phyloP scores from a whole-genome alignment of 768 basidiomycete species.

The Pisolithus orientalis region DNA sequence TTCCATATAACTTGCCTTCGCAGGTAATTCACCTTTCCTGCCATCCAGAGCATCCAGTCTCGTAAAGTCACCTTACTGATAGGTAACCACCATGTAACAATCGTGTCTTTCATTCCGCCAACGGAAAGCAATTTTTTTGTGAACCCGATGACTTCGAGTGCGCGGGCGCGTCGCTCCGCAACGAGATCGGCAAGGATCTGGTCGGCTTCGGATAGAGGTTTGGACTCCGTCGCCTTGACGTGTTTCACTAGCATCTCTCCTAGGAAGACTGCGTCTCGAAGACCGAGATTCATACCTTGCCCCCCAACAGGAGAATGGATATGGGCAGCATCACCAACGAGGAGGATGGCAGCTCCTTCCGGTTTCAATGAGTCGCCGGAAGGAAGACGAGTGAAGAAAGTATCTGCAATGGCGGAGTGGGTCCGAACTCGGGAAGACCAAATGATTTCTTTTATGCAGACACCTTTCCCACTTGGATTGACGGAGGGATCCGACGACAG shows the following conservation, averaged over 20 bases:
- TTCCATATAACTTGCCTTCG: conserved; percentile 16
- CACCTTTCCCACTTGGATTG: conserved; percentile 24
- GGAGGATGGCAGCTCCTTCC: conserved; percentile 16
- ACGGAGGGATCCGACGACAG: conserved; percentile 30
- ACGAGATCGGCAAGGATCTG: conserved; percentile 32
- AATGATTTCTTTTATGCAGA: conserved; percentile 30
- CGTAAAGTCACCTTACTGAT: conserved; percentile 21
- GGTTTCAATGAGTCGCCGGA: background rate
- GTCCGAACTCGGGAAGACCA: conserved; percentile 46
- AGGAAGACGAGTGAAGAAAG: conserved; percentile 28
- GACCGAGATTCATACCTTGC: conserved; percentile 54
- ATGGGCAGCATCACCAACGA: conserved; percentile 45
- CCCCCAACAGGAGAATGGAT: conserved; percentile 52
- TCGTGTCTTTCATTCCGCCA: conserved; percentile 17
- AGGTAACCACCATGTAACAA: conserved; percentile 18
- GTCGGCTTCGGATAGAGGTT: conserved; percentile 18
- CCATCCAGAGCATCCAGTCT: conserved; percentile 16
- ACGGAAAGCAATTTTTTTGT: conserved; percentile 30
- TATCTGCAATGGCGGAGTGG: conserved; percentile 38
- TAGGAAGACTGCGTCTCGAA: conserved; percentile 44
- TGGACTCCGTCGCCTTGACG: conserved; percentile 12
- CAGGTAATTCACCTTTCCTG: conserved; percentile 14
- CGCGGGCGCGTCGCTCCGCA: conserved; percentile 31
- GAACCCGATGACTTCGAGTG: conserved; percentile 36
- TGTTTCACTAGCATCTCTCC: conserved; percentile 38